phyloP scores from a whole-genome alignment of 805 yeast species.

The Wickerhamomyces mucosus region DNA sequence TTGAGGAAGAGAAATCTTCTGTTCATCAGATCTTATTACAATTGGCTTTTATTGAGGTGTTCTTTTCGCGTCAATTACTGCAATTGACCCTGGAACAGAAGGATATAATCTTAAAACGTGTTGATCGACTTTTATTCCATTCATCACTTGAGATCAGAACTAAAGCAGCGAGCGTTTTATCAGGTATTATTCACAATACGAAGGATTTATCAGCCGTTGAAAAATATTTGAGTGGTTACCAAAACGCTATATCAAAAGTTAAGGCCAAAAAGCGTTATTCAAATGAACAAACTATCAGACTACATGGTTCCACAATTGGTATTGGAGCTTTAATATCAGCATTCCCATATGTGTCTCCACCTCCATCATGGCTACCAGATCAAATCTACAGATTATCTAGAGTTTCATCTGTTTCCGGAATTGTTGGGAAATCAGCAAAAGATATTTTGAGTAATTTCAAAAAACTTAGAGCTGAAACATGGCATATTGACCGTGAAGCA shows the following conservation, averaged over 20 bases:
- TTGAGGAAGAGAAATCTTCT: slow-evolving; percentile 28
- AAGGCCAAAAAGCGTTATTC: slow-evolving; percentile 25
- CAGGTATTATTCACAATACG: slow-evolving; percentile 60
- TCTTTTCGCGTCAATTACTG: slow-evolving; percentile 62
- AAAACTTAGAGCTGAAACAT: slow-evolving; percentile 87
- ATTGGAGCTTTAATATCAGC: slow-evolving; percentile 83
- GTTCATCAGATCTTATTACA: slow-evolving; percentile 59
- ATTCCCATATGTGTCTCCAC: slow-evolving; percentile 84
- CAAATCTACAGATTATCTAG: slow-evolving; percentile 61
- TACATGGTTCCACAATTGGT: slow-evolving; percentile 86
- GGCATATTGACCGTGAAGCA: slow-evolving; percentile 79
- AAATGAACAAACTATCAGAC: slow-evolving; percentile 31
- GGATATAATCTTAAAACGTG: slow-evolving; percentile 37
- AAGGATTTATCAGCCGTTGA: slow-evolving; percentile 32
- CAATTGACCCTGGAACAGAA: slow-evolving; percentile 40
- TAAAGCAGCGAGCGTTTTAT: slow-evolving; percentile 60
- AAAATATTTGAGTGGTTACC: slow-evolving; percentile 26
- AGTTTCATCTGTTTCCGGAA: slow-evolving; percentile 66
- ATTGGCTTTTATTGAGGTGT: slow-evolving; percentile 59
- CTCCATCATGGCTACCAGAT: slow-evolving; percentile 82
- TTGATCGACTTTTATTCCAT: slow-evolving; percentile 46
- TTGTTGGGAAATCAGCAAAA: slow-evolving; percentile 78
- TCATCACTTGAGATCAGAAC: slow-evolving; percentile 68
- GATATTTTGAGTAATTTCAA: slow-evolving; percentile 74
- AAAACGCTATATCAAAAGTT: slow-evolving; percentile 19